Evolutionary conservation across 768 basidiomycete species (phyloP).

Genomic region (Trametes punicea): DNA sequence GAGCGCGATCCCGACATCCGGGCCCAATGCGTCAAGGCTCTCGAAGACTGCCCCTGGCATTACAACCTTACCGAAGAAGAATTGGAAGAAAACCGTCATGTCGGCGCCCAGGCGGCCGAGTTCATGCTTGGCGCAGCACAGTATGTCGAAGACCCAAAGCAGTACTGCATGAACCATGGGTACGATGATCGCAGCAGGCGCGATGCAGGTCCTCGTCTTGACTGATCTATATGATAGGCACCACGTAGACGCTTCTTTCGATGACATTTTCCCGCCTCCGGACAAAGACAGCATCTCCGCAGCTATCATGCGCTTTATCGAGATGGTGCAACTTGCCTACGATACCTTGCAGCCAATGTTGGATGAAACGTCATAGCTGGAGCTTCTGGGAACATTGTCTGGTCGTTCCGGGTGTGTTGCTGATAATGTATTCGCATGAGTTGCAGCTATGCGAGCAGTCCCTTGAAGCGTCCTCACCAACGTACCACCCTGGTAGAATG

Average conservation of each 20-base stretch:
- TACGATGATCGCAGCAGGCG: neutral
- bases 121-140: constrained; percentile 10
- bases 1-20: constrained; percentile 4
- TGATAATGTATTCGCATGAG: too few relatives aligned
- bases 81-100: neutral
- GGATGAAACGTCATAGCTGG: neutral
- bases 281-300: neutral
- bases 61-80: constrained; percentile 12
- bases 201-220: neutral
- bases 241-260: neutral
- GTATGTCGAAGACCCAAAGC: constrained; percentile 5
- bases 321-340: neutral
- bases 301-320: neutral
- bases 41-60: constrained; percentile 3
- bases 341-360: neutral
- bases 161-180: constrained; percentile 13
- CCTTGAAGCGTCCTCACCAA: too few relatives aligned
- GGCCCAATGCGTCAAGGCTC: neutral
- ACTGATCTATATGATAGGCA: neutral
- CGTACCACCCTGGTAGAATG: too few relatives aligned
- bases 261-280: constrained; percentile 13
- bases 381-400: too few relatives aligned
- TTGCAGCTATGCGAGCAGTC: too few relatives aligned
- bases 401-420: too few relatives aligned
- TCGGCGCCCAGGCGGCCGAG: constrained; percentile 10